Conservation (phyloP, 106 monocot genomes). For the Dendrobium catenatum region DNA sequence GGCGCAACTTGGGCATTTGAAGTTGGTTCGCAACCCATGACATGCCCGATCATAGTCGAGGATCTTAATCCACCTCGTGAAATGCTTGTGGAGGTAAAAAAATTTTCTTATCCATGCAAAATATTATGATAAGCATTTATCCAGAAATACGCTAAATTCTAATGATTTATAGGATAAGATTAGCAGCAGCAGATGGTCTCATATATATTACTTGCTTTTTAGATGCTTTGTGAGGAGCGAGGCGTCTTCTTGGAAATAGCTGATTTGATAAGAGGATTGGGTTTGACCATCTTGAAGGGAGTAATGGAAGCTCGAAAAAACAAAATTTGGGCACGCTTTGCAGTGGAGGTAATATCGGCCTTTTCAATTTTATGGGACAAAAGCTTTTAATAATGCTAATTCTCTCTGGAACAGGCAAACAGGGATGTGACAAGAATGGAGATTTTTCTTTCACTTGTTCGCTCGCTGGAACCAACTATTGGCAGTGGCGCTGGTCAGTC, state of each 20-base stretch:
- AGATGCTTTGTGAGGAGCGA: constrained; percentile 96
- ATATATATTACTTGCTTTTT: not conserved
- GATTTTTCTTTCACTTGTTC: constrained; percentile 70
- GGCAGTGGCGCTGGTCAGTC: not conserved
- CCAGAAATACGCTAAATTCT: not conserved
- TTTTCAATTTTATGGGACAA: not conserved
- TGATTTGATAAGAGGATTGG: constrained; percentile 78
- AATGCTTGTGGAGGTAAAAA: constrained; percentile 88
- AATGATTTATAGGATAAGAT: not conserved
- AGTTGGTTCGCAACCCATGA: constrained; percentile 63
- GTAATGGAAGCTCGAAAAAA: constrained; percentile 77
- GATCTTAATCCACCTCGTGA: constrained; percentile 87
- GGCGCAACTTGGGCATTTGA: constrained; percentile 97
- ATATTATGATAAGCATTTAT: not conserved
- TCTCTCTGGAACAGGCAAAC: constrained; percentile 49
- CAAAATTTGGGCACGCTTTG: constrained; percentile 94
- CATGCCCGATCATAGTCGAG: constrained; percentile 88
- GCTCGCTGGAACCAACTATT: constrained; percentile 47
- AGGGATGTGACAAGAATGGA: constrained; percentile 87
- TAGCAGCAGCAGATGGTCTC: not conserved
- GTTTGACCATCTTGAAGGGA: constrained; percentile 91
- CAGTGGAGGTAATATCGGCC: constrained; percentile 72
- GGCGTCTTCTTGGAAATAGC: constrained; percentile 95
- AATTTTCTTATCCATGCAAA: not conserved
- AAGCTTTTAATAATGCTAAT: not conserved